A percentile compares a stretch with the other conserved stretches of the same genome.
These are phyloP conservation scores for Hemisphaericaspora subhashii DNA, from an alignment of 1,139 yeast genomes.

Conservation along the genomic window DNA sequence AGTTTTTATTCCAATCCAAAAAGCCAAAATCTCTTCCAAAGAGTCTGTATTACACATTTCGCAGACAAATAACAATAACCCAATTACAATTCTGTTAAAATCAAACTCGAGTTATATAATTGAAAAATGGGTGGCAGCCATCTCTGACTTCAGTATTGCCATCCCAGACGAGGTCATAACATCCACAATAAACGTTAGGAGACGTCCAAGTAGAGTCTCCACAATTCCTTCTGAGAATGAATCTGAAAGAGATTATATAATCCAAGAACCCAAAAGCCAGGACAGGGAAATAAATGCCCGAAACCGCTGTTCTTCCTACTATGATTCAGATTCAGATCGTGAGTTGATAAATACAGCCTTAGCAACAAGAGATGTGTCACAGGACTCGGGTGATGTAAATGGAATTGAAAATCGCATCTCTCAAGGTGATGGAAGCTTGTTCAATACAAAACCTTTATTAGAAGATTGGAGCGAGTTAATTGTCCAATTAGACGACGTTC, in stretches of 20 bases:
- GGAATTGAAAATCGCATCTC: not conserved
- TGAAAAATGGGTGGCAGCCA: conserved; percentile 49
- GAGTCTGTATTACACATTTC: conserved; percentile 10
- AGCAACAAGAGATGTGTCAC: no score
- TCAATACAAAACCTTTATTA: not conserved
- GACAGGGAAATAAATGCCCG: no score
- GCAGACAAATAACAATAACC: not conserved
- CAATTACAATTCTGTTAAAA: conserved; percentile 6
- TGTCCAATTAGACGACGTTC: conserved; percentile 4
- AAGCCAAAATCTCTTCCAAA: conserved; percentile 10
- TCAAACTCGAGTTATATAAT: conserved; percentile 24
- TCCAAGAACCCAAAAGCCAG: not conserved
- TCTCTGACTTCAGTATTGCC: conserved; percentile 31
- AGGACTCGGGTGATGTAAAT: not conserved
- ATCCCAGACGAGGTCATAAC: conserved; percentile 42
- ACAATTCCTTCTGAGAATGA: conserved; percentile 1
- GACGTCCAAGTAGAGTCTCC: not conserved
- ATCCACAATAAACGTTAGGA: conserved; percentile 27
- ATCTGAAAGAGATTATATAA: not conserved
- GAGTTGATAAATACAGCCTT: conserved; percentile 10
- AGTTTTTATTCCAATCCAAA: conserved; percentile 7
- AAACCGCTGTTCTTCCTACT: not conserved
- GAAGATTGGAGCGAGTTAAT: conserved; percentile 10
- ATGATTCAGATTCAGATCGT: conserved; percentile 10
- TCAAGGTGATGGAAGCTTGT: not conserved